phyloP scores from a whole-genome alignment of 495 filamentous ascomycete species.

The Monascus purpureus region DNA sequence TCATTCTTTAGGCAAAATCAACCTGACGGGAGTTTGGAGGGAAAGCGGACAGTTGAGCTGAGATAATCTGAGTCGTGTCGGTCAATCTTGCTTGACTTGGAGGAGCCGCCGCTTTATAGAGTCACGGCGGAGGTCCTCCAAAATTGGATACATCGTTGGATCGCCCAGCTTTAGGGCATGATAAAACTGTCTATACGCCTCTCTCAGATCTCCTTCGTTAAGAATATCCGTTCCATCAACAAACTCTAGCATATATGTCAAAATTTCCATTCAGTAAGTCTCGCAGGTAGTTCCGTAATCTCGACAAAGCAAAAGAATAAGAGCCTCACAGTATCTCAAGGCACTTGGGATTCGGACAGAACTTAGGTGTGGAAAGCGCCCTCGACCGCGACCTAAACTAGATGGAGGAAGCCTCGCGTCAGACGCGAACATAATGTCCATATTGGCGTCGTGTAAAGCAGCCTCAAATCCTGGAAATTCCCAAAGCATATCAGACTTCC shows the following conservation, averaged over 20 bases:
- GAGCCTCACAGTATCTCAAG: constrained; percentile 9
- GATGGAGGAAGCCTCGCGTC: constrained; percentile 10
- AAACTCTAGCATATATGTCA: constrained; percentile 13
- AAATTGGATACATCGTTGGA: constrained; percentile 6
- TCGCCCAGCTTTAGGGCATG: constrained; percentile 9
- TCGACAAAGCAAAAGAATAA: constrained; percentile 13
- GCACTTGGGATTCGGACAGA: constrained; percentile 10
- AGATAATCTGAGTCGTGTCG: no score
- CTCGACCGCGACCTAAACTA: constrained; percentile 10
- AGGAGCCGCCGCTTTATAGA: no score
- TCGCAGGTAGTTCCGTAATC: constrained; percentile 5
- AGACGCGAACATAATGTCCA: constrained; percentile 7
- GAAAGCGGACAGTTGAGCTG: no score
- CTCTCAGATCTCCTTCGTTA: constrained; percentile 7
- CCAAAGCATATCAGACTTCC: constrained; percentile 13
- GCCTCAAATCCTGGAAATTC: constrained; percentile 9
- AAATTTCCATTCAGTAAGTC: constrained; percentile 13
- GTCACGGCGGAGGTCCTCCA: constrained; percentile 12
- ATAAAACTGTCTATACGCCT: no score
- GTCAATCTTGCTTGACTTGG: no score
- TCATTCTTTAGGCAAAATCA: neutral
- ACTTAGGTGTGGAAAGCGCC: constrained; percentile 6
- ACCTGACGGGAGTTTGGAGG: no score
- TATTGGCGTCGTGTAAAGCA: neutral
- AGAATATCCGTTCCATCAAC: constrained; percentile 14